Base-by-base conservation (phyloP, 2,329 filamentous ascomycete genomes). In the Exophiala sp. region DNA sequence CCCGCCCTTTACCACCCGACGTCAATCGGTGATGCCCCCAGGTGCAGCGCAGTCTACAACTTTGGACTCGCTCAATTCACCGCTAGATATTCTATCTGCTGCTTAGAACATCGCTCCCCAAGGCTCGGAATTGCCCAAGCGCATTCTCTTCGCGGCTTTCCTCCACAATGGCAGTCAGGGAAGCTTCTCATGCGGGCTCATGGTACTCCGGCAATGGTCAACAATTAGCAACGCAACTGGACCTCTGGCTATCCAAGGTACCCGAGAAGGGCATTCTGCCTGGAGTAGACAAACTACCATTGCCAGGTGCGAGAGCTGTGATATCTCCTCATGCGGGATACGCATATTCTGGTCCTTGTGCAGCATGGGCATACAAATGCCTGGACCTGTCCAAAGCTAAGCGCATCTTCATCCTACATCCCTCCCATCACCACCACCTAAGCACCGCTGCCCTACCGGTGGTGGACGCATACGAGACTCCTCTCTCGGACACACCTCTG, bases 251-350 rank as follows among this genome's bases (percentile, higher is more conserved):
- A n/a, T 72, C 71, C 30, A 71, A 78, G 30, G 90, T 95, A 6
- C 85, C 87, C 1, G 67, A 74, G 42, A 75, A 77, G 1, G 70
- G 93, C 34, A 41, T 58, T 4, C 23, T 56, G 4, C 74, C 83
- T 24, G 81, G 77, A 38, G 73, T 82, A 50, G 79, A 78, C 11
- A 66, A 70, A 3, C 62, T 95, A 50, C 93, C 91, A 2, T 73
- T 90, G 1, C 67, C 81, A 1, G 82, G 83, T 24, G 90, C 90
- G 3, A 80, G 88, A 67, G 76, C 93, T 11, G 84, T 98, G 48
- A 96, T 98, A 65, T 89, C 89, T 54, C 93, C 93, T 53, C 93
- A 98, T 68, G 93, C 93, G 52, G 93, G 93, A 54, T 98, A 95
- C 71, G 73, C 80, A 1, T 97, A 91, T 73, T 98, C 93, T 2